phyloP scores from a whole-genome alignment of 495 filamentous ascomycete genomes.

The Xylaria grammica region DNA sequence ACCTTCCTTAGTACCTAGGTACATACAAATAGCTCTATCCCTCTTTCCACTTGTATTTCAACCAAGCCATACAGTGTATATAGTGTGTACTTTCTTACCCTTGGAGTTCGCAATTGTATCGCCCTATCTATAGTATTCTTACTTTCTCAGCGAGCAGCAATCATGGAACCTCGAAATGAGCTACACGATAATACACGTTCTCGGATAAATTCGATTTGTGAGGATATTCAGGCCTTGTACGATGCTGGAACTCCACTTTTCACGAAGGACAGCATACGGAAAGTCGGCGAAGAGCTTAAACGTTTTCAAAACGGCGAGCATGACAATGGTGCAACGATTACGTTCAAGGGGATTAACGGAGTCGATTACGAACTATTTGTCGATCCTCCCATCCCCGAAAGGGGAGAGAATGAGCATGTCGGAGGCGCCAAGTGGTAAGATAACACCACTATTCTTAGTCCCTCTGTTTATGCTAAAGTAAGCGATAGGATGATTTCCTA shows the following conservation, averaged over 20 bases:
- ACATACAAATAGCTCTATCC: too few relatives aligned
- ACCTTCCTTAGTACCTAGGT: too few relatives aligned
- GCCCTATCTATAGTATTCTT: not conserved
- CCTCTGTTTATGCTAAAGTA: conserved; percentile 17
- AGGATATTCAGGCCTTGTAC: conserved; percentile 17
- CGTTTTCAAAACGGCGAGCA: conserved; percentile 21
- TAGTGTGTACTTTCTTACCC: too few relatives aligned
- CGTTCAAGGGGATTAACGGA: conserved; percentile 16
- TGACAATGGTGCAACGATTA: conserved; percentile 19
- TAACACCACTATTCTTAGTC: conserved; percentile 12
- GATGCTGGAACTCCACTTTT: conserved; percentile 6
- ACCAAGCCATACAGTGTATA: too few relatives aligned
- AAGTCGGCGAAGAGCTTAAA: conserved; percentile 20
- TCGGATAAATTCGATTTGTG: conserved; percentile 21
- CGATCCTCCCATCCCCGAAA: conserved; percentile 6
- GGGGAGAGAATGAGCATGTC: conserved; percentile 20
- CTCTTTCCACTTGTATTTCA: too few relatives aligned
- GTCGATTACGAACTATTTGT: conserved; percentile 23
- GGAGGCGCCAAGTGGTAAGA: conserved; percentile 21
- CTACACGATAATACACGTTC: not conserved
- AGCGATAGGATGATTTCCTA: conserved; percentile 17
- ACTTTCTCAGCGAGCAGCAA: conserved; percentile 9
- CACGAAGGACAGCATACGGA: conserved; percentile 18
- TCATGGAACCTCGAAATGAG: conserved; percentile 1
- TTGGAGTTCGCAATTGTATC: too few relatives aligned